phyloP scores from a whole-genome alignment of 83 land plant species.

The Picea abies region DNA sequence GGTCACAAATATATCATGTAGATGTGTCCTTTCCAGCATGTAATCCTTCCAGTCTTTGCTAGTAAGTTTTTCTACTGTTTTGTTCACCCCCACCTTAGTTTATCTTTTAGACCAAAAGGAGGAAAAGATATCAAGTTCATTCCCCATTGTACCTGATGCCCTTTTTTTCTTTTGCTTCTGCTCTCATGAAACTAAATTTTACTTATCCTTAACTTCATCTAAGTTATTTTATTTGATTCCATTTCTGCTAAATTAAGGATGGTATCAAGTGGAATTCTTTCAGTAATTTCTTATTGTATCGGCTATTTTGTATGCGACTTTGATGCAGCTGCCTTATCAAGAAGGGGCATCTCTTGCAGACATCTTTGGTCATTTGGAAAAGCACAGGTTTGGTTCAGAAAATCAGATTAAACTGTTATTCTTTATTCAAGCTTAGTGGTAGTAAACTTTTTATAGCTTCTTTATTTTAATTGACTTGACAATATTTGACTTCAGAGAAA shows the following conservation, averaged over 20 bases:
- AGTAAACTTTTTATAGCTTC: not conserved
- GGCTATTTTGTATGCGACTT: conserved; percentile 10
- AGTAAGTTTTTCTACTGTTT: not conserved
- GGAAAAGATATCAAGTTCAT: too few relatives aligned
- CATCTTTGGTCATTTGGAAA: conserved; percentile 73
- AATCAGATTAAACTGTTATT: not conserved
- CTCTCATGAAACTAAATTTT: not conserved
- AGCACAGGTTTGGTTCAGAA: conserved; percentile 44
- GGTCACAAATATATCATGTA: not conserved
- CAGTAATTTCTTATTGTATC: not conserved
- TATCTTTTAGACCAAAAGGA: not conserved
- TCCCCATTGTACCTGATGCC: not conserved
- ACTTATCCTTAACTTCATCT: not conserved
- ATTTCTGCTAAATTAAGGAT: not conserved
- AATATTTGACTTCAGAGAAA: conserved; percentile 31
- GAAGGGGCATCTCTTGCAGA: conserved; percentile 65
- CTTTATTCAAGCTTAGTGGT: not conserved
- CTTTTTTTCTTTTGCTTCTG: not conserved
- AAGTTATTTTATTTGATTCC: not conserved
- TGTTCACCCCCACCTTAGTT: not conserved
- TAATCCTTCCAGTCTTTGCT: not conserved
- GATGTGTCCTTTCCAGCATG: not conserved
- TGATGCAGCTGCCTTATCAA: conserved; percentile 64
- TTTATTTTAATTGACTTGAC: not conserved
- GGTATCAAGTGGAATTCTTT: not conserved